Evolutionary conservation across 129 eudicot genomes (phyloP), one percentile per base, ranked within the genome.

Genomic region (Helichrysum umbraculigerum): DNA sequence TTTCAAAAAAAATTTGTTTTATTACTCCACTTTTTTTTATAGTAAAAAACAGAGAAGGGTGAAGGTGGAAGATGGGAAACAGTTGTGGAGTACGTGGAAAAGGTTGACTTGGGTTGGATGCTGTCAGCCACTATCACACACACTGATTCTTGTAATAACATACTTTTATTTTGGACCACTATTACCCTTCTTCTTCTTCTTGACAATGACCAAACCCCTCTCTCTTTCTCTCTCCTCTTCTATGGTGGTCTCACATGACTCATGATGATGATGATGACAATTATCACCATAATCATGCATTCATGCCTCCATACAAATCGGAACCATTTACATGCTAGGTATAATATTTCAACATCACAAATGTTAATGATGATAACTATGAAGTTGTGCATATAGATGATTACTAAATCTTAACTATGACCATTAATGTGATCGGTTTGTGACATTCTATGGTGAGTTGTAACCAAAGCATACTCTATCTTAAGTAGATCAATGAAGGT

Each of bases 41-140:
- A 25, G 28, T 42, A 71, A 61, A 72, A 35, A 64, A 67, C 12
- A 33, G 34, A 47, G 54, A 41, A 47, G 54, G 56, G 59, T 79
- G 63, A 67, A 52, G 59, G 83, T 91, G 91, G 63, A 67, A 52
- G 59, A 84, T 91, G 91, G 88, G 87, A 75, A 88, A 91, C 95
- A 88, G 95, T 82, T 91, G 93, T 85, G 78, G 63, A 71, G 76
- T 76, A 66, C 71, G 88, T 82, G 86, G 78, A 78, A 84, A 85
- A 85, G 92, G 90, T 88, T 91, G 95, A 88, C 95, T 88, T 87
- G 76, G 35, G 63, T 78, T 76, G n/a, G 79, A 70, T 81, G 78
- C 79, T 88, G 89, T 86, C 91, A 83, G 81, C 87, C 85, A 90
- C 85, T 82, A 78, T 72, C 52, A 58, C 68, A 80, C 81, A 80